Evolutionary conservation across 176 grass and related monocot species (phyloP), one percentile per base, ranked within the genome.

Genomic region (Avena atlantica): DNA sequence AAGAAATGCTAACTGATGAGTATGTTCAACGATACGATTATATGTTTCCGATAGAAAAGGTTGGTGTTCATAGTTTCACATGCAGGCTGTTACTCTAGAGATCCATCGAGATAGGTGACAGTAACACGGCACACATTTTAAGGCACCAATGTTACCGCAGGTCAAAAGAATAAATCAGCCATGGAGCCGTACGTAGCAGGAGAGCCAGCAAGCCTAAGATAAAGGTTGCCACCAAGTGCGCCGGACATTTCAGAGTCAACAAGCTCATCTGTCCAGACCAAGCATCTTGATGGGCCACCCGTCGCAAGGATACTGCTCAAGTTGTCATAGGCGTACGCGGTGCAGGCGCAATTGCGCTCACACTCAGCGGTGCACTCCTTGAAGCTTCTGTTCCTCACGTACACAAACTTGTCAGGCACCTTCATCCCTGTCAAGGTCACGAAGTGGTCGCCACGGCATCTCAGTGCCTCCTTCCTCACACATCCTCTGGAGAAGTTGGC

Each of bases 231-330:
- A 45, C 80, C 68, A 20, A 4, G 9, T 23, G 0, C 16, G 53
- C 20, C 65, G 7, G 52, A n/a, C 66, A 73, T 84, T 59, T 73
- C 77, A 3, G 16, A 61, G 78, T 95, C 89, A 13, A 84, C 12
- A 75, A 95, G 87, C 9, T 89, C 84, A 34, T 75, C 71, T 2
- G 20, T 89, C 93, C 91, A 95, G 45, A 91, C 23, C 12, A 95
- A 84, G 63, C 93, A 95, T 8, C 80, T 87, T 12, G 91, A 77
- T 70, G 56, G 74, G 25, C 90, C 83, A 6, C 52, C 8, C 0
- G 3, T 60, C 0, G 1, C 2, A 0, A 25, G 15, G n/a, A 36
- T 53, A 70, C 9, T 67, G 45, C 45, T 82, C 57, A 76, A 6
- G 7, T 78, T 69, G 11, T 15, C n/a, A 0, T 89, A 89, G 8